These are phyloP conservation scores for Erigeron canadensis DNA, from an alignment of 129 eudicot genomes.

Conservation along the genomic window DNA sequence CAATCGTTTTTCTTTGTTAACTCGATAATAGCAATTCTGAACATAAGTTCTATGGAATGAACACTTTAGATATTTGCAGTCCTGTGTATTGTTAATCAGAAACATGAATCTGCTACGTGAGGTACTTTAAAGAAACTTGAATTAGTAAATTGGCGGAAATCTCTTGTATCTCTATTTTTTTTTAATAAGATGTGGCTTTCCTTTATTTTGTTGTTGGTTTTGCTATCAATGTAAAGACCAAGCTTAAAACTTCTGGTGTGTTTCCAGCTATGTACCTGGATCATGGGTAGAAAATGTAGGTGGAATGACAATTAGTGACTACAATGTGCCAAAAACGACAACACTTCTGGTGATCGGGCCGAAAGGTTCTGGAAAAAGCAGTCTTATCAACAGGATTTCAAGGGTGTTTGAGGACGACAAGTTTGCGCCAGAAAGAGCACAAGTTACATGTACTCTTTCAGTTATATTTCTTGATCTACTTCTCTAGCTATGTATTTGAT, in stretches of 20 bases:
- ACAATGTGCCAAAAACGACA: constrained; percentile 55
- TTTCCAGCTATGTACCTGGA: constrained; percentile 75
- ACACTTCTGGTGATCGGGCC: constrained; percentile 71
- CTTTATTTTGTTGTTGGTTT: not conserved
- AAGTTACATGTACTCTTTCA: constrained; percentile 62
- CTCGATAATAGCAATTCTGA: not conserved
- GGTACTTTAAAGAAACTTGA: not conserved
- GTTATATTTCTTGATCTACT: not conserved
- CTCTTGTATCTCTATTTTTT: not conserved
- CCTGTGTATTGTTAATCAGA: not conserved
- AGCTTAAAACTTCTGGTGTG: not conserved
- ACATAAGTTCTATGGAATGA: not conserved
- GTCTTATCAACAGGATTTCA: constrained; percentile 73
- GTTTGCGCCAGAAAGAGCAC: constrained; percentile 74
- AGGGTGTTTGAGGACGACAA: constrained; percentile 65
- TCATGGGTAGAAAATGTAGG: constrained; percentile 58
- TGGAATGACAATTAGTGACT: constrained; percentile 41
- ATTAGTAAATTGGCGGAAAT: not conserved
- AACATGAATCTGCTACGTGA: not conserved
- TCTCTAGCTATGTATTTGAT: not conserved
- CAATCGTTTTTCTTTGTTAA: not conserved
- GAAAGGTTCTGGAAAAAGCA: constrained; percentile 88
- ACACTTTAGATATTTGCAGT: constrained; percentile 5
- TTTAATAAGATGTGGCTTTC: not conserved
- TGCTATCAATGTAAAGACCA: not conserved